Base-by-base conservation (phyloP, 2,329 filamentous ascomycete genomes). In the Microcyclosporella mali region DNA sequence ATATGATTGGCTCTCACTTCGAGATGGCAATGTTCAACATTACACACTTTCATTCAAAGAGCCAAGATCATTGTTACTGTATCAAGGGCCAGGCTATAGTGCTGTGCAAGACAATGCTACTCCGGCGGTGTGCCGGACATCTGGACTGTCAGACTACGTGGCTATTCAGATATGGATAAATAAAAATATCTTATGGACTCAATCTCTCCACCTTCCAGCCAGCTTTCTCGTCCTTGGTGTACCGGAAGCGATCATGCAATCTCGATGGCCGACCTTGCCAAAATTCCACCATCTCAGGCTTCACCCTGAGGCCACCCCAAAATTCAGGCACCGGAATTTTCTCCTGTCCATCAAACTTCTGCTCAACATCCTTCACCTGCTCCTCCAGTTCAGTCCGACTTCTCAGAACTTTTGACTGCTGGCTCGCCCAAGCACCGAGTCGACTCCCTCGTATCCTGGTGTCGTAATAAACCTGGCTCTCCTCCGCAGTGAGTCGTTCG, bases 221-320 rank as follows among this genome's bases (percentile, higher is more conserved):
- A 56, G 64, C 9, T 56, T 65, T 40, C 36, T 55, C 53, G 37
- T 78, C 73, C 62, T 77, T 81, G 43, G 80, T 79, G 68, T 95
- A 97, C 49, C 82, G 77, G 64, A 98, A 97, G 17, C 92, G 83
- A 72, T 98, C 92, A 68, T 98, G 92, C 65, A 98, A 69, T 46
- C 92, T 76, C 68, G 84, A 95, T 61, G 87, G 78, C 57, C 92
- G 78, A 2, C 92, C 92, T 72, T 95, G 89, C 79, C 92, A 98
- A 64, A 98, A 98, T 74, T 98, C 92, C 37, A 98, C 76, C 56
- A 80, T 78, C 60, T 88, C 84, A 0, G 92, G 90, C 51, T 89
- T 75, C 47, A 98, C 77, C 56, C 90, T 80, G 63, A 95, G 63
- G 0, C 92, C 92, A 21, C 92, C 92, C 92, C 92, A 98, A 64